Base-by-base conservation (phyloP, 169 alveolate genomes). In the Perkinsus chesapeaki region DNA sequence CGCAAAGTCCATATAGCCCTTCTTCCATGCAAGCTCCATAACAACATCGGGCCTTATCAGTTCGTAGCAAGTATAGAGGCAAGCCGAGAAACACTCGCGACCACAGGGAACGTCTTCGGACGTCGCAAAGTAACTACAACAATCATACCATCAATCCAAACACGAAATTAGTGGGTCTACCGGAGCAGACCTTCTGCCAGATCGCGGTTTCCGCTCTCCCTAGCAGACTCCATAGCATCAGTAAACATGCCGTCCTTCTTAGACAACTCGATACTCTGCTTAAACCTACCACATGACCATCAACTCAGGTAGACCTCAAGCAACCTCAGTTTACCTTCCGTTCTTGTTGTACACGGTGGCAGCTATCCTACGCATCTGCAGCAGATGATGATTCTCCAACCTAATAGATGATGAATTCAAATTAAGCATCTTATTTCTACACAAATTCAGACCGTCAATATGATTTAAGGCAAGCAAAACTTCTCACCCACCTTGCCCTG, bases 1-100 rank as follows among this genome's bases (percentile, higher is more conserved):
- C 39, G 98, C 97, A 94, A 97, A 97, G 95, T 99, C 99, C 93
- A 97, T 96, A 93, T 98, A 97, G 43, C 98, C 98, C 96, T 98
- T 97, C 93, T 99, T 96, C 99, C 99, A 99, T 5, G 99, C 99
- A 92, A 98, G 96, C 97, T 99, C 99, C 97, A 99, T 96, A 20
- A 99, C 99, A 38, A 98, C 98, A 93, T 99, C 99, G 19, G 99
- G 99, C 94, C 98, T 98, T 48, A 99, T 95, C 39, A 98, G 97
- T 93, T 98, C 99, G 96, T 98, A 99, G 96, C 99, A 99, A 92
- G 99, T 98, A 96, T 98, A 98, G 92, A 98, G 97, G 94, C 99
- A 98, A 0, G 99, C 99, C 34, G 99, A 98, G 92, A 99, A 98
- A 93, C 96, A 95, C 91, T 95, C 97, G 73, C 94, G 93, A 91